Evolutionary conservation across 768 basidiomycete genomes (phyloP), one percentile per base, ranked within the genome.

Genomic region (Boletus pseudo-olivaceus): DNA sequence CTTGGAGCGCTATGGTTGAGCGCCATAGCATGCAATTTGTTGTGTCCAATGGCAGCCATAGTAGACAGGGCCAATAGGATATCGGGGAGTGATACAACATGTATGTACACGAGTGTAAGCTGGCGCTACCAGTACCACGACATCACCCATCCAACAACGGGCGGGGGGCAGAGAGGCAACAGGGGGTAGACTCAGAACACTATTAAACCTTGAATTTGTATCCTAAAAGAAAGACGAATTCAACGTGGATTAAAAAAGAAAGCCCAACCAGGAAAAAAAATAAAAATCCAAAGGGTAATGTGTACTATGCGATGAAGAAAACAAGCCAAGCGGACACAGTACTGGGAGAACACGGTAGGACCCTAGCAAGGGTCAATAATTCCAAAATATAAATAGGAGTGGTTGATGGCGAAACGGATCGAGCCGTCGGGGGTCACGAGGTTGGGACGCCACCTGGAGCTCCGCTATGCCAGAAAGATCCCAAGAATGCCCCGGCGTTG

Each of bases 401-500:
- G 27, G 23, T 32, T 10, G 30, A 17, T 8, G 17, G 3, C 29
- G 15, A 20, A 37, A 19, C 23, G 19, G 17, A 37, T 32, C 5
- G 7, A 40, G 23, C 11, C 20, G 10, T 23, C n/a, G 27, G 38
- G 29, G 30, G 26, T 68, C 54, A 68, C 23, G 62, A 57, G 23
- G 66, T 40, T n/a, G 66, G 23, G 32, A 63, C 57, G 23, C 62
- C 51, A 17, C 64, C 35, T 32, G 61, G 57, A 19, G 59, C 11
- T 19, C 68, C 63, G 41, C 37, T 63, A 53, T 72, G 71, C 83
- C 82, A 85, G 55, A 85, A 72, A 20, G 78, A 73, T 20, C 90
- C 88, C 19, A 93, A 65, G 61, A 87, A 84, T 41, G 88, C 88
- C 19, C 89, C 85, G 2, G 92, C 92, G 48, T 80, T 84, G 41